Evolutionary conservation across 1,139 yeast genomes (phyloP).

Genomic region (Hemisphaericaspora lyxosophila): DNA sequence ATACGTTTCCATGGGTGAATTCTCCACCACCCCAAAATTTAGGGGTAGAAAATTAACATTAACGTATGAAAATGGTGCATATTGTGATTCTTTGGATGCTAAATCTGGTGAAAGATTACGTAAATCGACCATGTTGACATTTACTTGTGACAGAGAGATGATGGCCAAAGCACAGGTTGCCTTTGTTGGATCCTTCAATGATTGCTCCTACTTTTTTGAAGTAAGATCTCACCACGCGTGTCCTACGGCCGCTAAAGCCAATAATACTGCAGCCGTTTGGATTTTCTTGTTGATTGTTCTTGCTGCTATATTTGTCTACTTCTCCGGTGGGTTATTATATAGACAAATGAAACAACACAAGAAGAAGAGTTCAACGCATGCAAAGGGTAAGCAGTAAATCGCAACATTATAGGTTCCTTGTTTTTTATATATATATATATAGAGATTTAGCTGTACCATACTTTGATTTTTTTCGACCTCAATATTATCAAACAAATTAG

Average conservation of each 20-base stretch:
- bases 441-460: too few species aligned
- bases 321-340: slow-evolving; percentile 56
- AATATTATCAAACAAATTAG: too few species aligned
- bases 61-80: slow-evolving; percentile 71
- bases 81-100: slow-evolving; percentile 46
- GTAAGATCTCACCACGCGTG: slow-evolving; percentile 87
- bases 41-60: slow-evolving; percentile 71
- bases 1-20: slow-evolving; percentile 67
- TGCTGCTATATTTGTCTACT: slow-evolving; percentile 55
- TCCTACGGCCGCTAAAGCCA: slow-evolving; percentile 67
- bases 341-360: slow-evolving; percentile 20
- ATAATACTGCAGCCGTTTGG: slow-evolving; percentile 59
- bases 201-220: slow-evolving; percentile 83
- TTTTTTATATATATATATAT: neutral
- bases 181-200: slow-evolving; percentile 68
- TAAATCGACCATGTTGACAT: slow-evolving; percentile 67
- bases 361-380: neutral
- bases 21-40: slow-evolving; percentile 57
- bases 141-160: slow-evolving; percentile 79
- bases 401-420: too few species aligned
- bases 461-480: too few species aligned
- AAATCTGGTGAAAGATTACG: slow-evolving; percentile 44
- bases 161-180: slow-evolving; percentile 64
- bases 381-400: neutral
- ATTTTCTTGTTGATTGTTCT: slow-evolving; percentile 53